A percentile compares a stretch with the other conserved stretches of the same genome.
Conservation (phyloP, 257 asterid genomes). For the Solanum peruvianum region DNA sequence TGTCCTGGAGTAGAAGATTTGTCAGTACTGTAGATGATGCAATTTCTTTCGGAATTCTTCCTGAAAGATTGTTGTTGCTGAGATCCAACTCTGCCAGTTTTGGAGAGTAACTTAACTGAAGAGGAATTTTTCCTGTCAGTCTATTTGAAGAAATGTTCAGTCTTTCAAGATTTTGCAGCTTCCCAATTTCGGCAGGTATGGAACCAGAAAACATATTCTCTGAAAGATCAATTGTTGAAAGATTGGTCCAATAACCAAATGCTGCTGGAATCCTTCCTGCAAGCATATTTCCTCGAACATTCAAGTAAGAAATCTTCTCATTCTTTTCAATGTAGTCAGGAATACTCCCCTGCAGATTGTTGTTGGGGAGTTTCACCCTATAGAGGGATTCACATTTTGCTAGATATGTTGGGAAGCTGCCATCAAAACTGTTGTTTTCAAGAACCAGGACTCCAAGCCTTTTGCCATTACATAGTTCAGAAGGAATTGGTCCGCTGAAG, state of each 20-base stretch:
- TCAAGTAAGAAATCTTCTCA: slow-evolving; percentile 18
- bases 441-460: slow-evolving; percentile 18
- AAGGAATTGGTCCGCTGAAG: slow-evolving; percentile 25
- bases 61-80: slow-evolving; percentile 24
- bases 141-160: slow-evolving; percentile 32
- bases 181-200: slow-evolving; percentile 27
- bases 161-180: slow-evolving; percentile 19
- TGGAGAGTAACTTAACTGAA: slow-evolving; percentile 16
- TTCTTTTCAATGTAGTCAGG: slow-evolving; percentile 18
- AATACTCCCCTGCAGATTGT: slow-evolving; percentile 25
- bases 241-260: slow-evolving; percentile 37
- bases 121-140: slow-evolving; percentile 30
- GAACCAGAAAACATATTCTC: slow-evolving; percentile 27
- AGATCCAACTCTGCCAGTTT: slow-evolving; percentile 23
- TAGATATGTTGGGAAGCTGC: slow-evolving; percentile 22
- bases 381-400: slow-evolving; percentile 21
- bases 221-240: slow-evolving; percentile 27
- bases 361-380: slow-evolving; percentile 24
- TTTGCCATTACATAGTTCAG: slow-evolving; percentile 19
- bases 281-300: slow-evolving; percentile 23
- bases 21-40: slow-evolving; percentile 16
- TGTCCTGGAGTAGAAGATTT: slow-evolving; percentile 22
- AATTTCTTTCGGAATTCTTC: slow-evolving; percentile 23
- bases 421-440: slow-evolving; percentile 20
- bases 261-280: slow-evolving; percentile 25